Percentiles rank a stretch among this genome's conserved stretches.
Evolutionary conservation across 176 grass and related monocot genomes (phyloP).

Genomic region (Saccharum spontaneum): DNA sequence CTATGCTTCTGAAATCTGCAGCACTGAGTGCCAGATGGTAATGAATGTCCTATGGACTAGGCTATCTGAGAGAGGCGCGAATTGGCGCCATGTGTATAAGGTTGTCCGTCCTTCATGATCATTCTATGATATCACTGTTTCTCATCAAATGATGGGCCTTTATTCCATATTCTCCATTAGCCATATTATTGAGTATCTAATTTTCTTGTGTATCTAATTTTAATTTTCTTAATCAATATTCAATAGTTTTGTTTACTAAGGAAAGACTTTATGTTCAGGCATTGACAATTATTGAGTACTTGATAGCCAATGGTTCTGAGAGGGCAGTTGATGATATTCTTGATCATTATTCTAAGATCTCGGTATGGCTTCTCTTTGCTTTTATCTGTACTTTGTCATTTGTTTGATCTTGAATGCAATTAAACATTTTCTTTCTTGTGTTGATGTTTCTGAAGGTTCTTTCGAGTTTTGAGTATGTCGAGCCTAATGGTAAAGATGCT

Average conservation of each 20-base stretch:
- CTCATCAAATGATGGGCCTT: constrained; percentile 18
- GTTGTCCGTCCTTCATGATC: constrained; percentile 25
- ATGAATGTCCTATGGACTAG: constrained; percentile 95
- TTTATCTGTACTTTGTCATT: constrained; percentile 19
- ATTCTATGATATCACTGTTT: neutral
- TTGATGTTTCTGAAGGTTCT: constrained; percentile 58
- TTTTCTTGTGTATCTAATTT: constrained; percentile 10
- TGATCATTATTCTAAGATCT: constrained; percentile 86
- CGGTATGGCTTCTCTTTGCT: constrained; percentile 48
- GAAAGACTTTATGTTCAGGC: constrained; percentile 45
- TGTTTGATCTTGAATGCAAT: neutral
- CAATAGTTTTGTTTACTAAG: constrained; percentile 33
- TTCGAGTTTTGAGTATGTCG: constrained; percentile 92
- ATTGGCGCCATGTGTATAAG: constrained; percentile 97
- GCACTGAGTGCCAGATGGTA: constrained; percentile 93
- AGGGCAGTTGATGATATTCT: constrained; percentile 94
- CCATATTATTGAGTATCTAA: neutral
- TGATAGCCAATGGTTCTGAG: constrained; percentile 96
- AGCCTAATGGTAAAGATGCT: constrained; percentile 93
- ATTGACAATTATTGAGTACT: constrained; percentile 92
- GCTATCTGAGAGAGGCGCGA: constrained; percentile 63
- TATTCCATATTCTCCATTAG: constrained; percentile 5
- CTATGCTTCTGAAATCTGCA: constrained; percentile 44
- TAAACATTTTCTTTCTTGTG: constrained; percentile 32
- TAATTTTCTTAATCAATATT: constrained; percentile 10